A percentile compares a stretch with the other conserved stretches of the same genome.
phyloP scores from a whole-genome alignment of 2,329 filamentous ascomycete species.

The Aspergillus sp. region DNA sequence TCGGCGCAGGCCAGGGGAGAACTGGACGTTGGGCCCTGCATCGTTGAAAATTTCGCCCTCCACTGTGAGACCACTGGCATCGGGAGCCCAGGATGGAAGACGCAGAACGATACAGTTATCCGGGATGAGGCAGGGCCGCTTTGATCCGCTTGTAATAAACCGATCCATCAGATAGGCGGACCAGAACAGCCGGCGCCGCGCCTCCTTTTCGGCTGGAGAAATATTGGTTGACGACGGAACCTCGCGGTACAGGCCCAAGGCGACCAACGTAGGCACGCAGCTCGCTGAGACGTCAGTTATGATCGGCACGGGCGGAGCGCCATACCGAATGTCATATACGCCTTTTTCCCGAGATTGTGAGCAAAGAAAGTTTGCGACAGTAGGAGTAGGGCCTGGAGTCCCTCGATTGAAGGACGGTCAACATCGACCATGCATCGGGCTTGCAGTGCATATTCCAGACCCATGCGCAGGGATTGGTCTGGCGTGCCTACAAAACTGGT shows the following conservation, averaged over 20 bases:
- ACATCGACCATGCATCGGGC: slow-evolving; percentile 63
- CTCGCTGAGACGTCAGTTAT: slow-evolving; percentile 56
- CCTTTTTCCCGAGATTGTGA: slow-evolving; percentile 69
- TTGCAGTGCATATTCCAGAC: slow-evolving; percentile 63
- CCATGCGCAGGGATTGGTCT: slow-evolving; percentile 56
- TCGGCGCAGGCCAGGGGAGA: slow-evolving; percentile 58
- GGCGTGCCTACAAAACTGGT: slow-evolving; percentile 58
- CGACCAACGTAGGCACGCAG: slow-evolving; percentile 73
- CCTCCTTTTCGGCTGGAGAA: slow-evolving; percentile 61
- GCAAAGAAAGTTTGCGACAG: slow-evolving; percentile 69
- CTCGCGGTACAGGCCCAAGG: slow-evolving; percentile 72
- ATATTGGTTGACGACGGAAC: slow-evolving; percentile 54
- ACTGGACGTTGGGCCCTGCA: slow-evolving; percentile 66
- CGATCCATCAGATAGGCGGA: slow-evolving; percentile 78
- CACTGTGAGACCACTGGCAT: slow-evolving; percentile 50
- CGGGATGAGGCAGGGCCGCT: slow-evolving; percentile 66
- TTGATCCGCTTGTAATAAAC: slow-evolving; percentile 73
- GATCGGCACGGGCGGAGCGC: not conserved
- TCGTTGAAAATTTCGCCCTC: slow-evolving; percentile 78
- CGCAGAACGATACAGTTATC: slow-evolving; percentile 68
- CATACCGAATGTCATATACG: slow-evolving; percentile 74
- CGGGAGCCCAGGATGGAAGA: slow-evolving; percentile 64
- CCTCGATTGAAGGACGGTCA: slow-evolving; percentile 72
- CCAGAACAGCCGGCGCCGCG: slow-evolving; percentile 75
- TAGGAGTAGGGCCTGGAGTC: slow-evolving; percentile 64